phyloP scores from a whole-genome alignment of 2,329 filamentous ascomycete species.

The Alternaria brassicae region DNA sequence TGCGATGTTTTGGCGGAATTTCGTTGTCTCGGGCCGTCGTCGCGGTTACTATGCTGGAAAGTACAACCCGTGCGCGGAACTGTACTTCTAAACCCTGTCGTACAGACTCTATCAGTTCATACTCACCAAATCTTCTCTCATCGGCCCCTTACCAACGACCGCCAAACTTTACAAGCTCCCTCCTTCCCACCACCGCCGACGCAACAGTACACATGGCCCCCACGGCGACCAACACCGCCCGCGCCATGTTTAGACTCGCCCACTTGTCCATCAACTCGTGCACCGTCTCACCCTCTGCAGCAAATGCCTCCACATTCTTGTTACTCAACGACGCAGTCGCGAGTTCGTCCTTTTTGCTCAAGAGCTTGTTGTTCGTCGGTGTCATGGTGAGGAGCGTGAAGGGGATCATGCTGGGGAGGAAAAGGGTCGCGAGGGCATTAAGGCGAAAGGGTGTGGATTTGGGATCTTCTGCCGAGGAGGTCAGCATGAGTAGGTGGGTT shows the following conservation, averaged over 20 bases:
- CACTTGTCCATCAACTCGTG: constrained; percentile 64
- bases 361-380: constrained; percentile 59
- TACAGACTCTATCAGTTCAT: background rate
- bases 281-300: constrained; percentile 54
- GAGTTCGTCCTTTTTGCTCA: constrained; percentile 53
- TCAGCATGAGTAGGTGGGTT: constrained; percentile 1
- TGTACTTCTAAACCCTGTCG: too few relatives aligned
- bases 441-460: constrained; percentile 49
- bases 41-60: too few relatives aligned
- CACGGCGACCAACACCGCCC: constrained; percentile 47
- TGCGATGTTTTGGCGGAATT: too few relatives aligned
- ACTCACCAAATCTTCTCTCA: constrained; percentile 18
- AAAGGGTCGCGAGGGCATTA: constrained; percentile 56
- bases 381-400: constrained; percentile 60
- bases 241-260: constrained; percentile 61
- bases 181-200: constrained; percentile 36
- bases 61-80: too few relatives aligned
- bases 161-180: constrained; percentile 34
- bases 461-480: constrained; percentile 26
- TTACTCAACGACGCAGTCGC: constrained; percentile 48
- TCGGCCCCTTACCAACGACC: constrained; percentile 22
- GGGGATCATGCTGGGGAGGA: constrained; percentile 59
- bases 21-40: too few relatives aligned
- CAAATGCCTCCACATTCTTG: constrained; percentile 46
- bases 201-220: constrained; percentile 32